Evolutionary conservation across 2,329 filamentous ascomycete species (phyloP), one percentile per base, ranked within the genome.

Genomic region (Aspergillus sp.): DNA sequence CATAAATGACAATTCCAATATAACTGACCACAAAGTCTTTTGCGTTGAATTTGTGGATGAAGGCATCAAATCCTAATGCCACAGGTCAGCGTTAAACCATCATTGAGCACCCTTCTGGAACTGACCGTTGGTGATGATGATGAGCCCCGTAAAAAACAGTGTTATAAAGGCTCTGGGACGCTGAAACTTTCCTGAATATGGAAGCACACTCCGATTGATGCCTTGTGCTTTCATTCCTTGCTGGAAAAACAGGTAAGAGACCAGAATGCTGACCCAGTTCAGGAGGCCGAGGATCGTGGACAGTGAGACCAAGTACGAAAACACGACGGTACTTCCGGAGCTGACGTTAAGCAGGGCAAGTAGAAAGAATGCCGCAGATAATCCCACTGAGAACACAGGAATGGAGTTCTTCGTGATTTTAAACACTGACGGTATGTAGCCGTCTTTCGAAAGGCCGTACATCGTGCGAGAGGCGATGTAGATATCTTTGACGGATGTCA

Each of bases 241-340:
- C 55, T 72, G 72, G 69, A 84, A 84, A 3, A 76, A 75, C 1
- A 81, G 63, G 61, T 80, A 81, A 16, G 79, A 74, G 46, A 80
- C 68, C 45, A 73, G 76, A 63, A 87, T 85, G 56, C 79, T 78
- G 2, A 79, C 74, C 84, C 85, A 88, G 47, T 79, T 81, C 54
- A 88, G 56, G n/a, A 66, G 40, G 0, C 60, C 63, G 0, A 57
- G 54, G 26, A 64, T 60, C 1, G 61, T 60, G 3, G 78, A 81
- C 53, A 88, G 81, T 70, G 86, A 84, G 53, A 87, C 76, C 30
- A 88, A 72, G 85, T 85, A 88, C 69, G 76, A 74, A 65, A 88
- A 88, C n/a, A 85, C 85, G 2, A 74, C 67, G 3, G 73, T 74
- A 11, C 82, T 83, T 41, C 68, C 73, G 33, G 73, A 60, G 7